These are phyloP conservation scores for Pyrenochaeta sp. DNA, from an alignment of 2,329 filamentous ascomycete species.

Conservation along the genomic window DNA sequence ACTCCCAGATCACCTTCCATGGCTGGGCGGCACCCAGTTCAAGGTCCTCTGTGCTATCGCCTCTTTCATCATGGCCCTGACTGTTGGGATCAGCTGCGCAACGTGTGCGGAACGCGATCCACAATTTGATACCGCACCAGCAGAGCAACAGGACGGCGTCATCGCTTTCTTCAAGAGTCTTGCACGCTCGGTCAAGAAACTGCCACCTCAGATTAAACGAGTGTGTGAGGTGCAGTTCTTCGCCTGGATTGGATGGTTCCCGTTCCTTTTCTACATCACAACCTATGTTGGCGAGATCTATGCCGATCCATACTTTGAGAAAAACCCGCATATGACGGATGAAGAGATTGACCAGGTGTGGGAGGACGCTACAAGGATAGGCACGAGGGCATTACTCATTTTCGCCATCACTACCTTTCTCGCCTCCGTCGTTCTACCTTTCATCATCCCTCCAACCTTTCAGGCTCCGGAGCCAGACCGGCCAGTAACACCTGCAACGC, in stretches of 20 bases:
- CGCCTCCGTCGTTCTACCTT: slow-evolving; percentile 83
- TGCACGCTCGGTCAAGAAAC: slow-evolving; percentile 75
- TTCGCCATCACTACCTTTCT: slow-evolving; percentile 86
- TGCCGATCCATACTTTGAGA: slow-evolving; percentile 79
- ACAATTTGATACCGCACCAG: slow-evolving; percentile 70
- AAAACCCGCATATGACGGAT: slow-evolving; percentile 79
- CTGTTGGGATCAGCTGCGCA: slow-evolving; percentile 74
- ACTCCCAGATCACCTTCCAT: slow-evolving; percentile 76
- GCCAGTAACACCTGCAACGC: slow-evolving; percentile 53
- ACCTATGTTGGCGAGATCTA: slow-evolving; percentile 95
- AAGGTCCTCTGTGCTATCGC: slow-evolving; percentile 90
- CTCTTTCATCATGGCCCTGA: slow-evolving; percentile 73
- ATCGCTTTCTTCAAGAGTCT: slow-evolving; percentile 82
- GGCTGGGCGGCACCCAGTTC: slow-evolving; percentile 88
- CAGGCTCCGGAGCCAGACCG: slow-evolving; percentile 52
- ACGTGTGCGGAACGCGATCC: slow-evolving; percentile 83
- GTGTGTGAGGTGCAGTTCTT: slow-evolving; percentile 74
- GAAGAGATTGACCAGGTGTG: slow-evolving; percentile 81
- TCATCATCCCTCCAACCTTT: slow-evolving; percentile 86
- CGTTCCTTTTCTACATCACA: slow-evolving; percentile 93
- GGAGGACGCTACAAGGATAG: slow-evolving; percentile 84
- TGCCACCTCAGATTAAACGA: slow-evolving; percentile 82
- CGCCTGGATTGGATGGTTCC: slow-evolving; percentile 96
- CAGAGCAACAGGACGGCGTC: slow-evolving; percentile 66
- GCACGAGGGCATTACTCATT: slow-evolving; percentile 87